A percentile compares a stretch with the other conserved stretches of the same genome.
These are phyloP conservation scores for Naganishia liquefaciens DNA, from an alignment of 1,284 basidiomycete species.

Conservation along the genomic window DNA sequence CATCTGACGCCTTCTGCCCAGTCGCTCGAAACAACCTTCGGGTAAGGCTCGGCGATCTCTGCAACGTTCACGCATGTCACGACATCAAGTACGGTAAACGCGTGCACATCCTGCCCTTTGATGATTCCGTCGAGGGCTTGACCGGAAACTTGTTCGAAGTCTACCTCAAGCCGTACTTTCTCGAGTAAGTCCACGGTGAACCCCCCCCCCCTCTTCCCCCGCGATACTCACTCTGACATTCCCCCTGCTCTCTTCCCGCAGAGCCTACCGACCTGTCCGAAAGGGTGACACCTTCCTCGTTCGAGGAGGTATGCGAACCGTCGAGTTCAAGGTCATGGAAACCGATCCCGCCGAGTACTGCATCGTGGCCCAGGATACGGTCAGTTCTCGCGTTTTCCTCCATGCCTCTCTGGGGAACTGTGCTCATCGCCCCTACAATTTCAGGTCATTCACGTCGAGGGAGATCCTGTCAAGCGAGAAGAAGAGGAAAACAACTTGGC, in stretches of 20 bases:
- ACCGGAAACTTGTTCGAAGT: constrained; percentile 99
- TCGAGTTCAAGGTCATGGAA: constrained; percentile 98
- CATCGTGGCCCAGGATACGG: constrained; percentile 95
- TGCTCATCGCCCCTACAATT: no score
- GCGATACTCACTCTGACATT: no score
- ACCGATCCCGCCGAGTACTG: constrained; percentile 94
- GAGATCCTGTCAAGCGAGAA: constrained; percentile 97
- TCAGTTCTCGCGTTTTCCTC: constrained; percentile 45
- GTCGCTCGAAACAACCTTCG: constrained; percentile 98
- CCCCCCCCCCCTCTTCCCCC: constrained; percentile 18
- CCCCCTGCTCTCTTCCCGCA: background rate
- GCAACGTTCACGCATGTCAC: constrained; percentile 90
- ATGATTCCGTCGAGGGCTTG: constrained; percentile 96
- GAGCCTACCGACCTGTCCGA: constrained; percentile 88
- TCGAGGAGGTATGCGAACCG: constrained; percentile 93
- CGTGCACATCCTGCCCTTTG: constrained; percentile 94
- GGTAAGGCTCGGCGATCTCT: constrained; percentile 94
- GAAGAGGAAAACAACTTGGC: constrained; percentile 96
- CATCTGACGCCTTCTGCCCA: constrained; percentile 37
- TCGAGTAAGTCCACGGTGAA: constrained; percentile 75
- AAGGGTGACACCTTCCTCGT: constrained; percentile 99
- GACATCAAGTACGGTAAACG: constrained; percentile 99
- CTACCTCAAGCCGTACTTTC: constrained; percentile 98
- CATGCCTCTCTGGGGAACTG: no score
- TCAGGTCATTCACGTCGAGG: constrained; percentile 64